Conservation (phyloP, 805 yeast species). For the Sugiyamaella qingdaonensis region DNA sequence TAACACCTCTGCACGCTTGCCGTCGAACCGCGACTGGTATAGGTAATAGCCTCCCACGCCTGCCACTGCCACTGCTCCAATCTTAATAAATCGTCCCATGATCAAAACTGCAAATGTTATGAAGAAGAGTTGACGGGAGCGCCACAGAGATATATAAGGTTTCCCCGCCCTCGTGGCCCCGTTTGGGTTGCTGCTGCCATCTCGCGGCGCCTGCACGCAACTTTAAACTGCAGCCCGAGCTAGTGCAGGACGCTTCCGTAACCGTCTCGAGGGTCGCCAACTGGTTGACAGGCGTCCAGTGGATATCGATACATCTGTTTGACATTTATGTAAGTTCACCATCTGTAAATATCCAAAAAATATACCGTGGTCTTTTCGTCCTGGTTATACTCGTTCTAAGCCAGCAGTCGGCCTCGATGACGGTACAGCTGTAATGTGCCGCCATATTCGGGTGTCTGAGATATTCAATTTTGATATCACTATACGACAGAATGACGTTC, state of each 20-base stretch:
- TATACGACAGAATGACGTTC: too few species aligned
- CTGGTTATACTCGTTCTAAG: too few species aligned
- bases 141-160: too few species aligned
- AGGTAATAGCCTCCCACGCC: conserved; percentile 22
- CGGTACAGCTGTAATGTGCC: too few species aligned
- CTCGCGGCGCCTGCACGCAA: conserved; percentile 31
- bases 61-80: conserved; percentile 17
- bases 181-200: conserved; percentile 29
- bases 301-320: background rate
- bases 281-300: conserved; percentile 31
- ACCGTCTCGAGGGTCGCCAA: conserved; percentile 38
- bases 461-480: too few species aligned
- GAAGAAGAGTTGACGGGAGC: too few species aligned
- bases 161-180: conserved; percentile 1
- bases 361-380: too few species aligned
- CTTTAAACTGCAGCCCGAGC: conserved; percentile 32
- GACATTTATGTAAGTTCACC: too few species aligned
- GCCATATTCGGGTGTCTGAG: too few species aligned
- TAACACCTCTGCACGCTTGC: conserved; percentile 18
- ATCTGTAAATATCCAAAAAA: too few species aligned
- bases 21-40: conserved; percentile 19
- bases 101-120: background rate
- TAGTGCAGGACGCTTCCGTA: conserved; percentile 39
- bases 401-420: too few species aligned
- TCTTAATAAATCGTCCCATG: conserved; percentile 17